Evolutionary conservation across 495 filamentous ascomycete genomes (phyloP).

Genomic region (Xylaria cubensis): DNA sequence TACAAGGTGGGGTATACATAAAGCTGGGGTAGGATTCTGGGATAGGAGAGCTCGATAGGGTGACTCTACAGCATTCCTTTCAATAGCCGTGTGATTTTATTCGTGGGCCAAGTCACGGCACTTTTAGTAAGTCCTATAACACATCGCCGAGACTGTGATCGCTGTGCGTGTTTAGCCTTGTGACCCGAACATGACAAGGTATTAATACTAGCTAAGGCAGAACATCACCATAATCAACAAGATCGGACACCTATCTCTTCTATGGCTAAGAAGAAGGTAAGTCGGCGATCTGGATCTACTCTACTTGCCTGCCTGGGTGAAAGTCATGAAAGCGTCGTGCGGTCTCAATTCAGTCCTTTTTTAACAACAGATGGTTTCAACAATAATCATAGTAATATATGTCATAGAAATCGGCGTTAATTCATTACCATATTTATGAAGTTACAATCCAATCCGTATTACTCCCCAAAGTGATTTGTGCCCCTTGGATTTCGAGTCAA

Average conservation of each 20-base stretch:
- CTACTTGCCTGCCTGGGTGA: neutral
- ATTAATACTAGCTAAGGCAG: neutral
- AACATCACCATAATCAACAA: neutral
- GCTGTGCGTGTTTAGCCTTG: neutral
- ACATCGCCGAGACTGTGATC: neutral
- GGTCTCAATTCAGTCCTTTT: neutral
- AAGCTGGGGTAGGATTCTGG: constrained; percentile 9
- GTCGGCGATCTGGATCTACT: neutral
- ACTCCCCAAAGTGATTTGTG: neutral
- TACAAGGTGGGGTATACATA: constrained; percentile 20
- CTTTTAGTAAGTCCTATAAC: neutral
- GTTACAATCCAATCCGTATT: neutral
- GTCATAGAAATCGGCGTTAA: neutral
- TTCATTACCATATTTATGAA: neutral
- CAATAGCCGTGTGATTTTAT: neutral
- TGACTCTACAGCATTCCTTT: neutral
- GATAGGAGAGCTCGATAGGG: constrained; percentile 1
- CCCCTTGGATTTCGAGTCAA: neutral
- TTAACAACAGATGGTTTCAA: neutral
- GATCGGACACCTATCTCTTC: neutral
- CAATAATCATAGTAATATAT: neutral
- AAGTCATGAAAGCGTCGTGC: neutral
- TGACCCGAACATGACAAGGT: neutral
- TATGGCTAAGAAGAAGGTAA: neutral
- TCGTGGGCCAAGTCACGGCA: neutral